Evolutionary conservation across 768 basidiomycete species (phyloP).

Genomic region (Floccularia luteovirens): DNA sequence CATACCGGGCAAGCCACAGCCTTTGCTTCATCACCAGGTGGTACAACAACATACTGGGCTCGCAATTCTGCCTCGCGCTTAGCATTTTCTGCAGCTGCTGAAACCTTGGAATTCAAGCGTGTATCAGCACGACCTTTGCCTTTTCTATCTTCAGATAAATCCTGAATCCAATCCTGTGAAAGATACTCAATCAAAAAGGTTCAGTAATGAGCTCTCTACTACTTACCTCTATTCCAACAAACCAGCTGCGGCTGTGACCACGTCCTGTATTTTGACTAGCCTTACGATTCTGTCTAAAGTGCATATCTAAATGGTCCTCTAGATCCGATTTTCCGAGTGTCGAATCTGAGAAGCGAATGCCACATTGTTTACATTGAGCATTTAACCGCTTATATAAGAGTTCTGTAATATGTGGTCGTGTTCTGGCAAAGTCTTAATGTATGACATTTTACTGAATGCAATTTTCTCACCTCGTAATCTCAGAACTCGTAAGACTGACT

Average conservation of each 20-base stretch:
- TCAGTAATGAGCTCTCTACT: constrained; percentile 19
- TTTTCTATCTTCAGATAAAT: constrained; percentile 50
- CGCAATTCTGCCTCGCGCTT: constrained; percentile 72
- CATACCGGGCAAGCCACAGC: constrained; percentile 89
- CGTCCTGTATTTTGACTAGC: constrained; percentile 71
- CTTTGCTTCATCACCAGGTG: constrained; percentile 83
- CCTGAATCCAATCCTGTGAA: constrained; percentile 82
- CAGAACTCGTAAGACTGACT: constrained; percentile 58
- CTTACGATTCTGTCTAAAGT: constrained; percentile 89
- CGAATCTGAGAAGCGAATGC: constrained; percentile 75
- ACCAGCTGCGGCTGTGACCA: constrained; percentile 89
- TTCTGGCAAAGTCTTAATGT: constrained; percentile 26
- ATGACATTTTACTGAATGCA: not conserved
- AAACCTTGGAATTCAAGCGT: constrained; percentile 46
- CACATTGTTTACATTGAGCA: constrained; percentile 91
- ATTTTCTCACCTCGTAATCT: constrained; percentile 57
- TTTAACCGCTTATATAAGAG: constrained; percentile 72
- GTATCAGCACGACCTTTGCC: constrained; percentile 62
- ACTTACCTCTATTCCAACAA: constrained; percentile 67
- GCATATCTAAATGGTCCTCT: constrained; percentile 92
- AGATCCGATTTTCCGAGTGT: constrained; percentile 64
- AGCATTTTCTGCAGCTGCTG: constrained; percentile 54
- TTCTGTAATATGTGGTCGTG: constrained; percentile 50
- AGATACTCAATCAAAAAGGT: too few species aligned
- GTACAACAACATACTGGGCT: constrained; percentile 79